A percentile compares a stretch with the other conserved stretches of the same genome.
These are phyloP conservation scores for Gynostemma pentaphyllum DNA, from an alignment of 306 rosid genomes.

Conservation along the genomic window DNA sequence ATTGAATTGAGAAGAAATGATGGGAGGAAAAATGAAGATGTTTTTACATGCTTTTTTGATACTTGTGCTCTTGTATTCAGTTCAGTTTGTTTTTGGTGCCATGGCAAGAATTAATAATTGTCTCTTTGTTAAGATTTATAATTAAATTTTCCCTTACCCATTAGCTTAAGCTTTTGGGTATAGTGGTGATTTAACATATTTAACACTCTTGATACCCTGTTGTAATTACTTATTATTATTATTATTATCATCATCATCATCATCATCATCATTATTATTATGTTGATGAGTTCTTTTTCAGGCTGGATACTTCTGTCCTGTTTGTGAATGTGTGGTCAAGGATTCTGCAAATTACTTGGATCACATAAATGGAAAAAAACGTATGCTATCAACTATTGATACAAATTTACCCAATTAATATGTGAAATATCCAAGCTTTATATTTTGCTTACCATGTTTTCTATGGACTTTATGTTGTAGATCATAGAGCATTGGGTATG, in stretches of 20 bases:
- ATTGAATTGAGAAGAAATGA: background rate
- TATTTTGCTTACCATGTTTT: constrained; percentile 6
- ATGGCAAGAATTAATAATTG: too few relatives aligned
- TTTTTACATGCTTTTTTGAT: background rate
- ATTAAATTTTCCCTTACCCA: too few relatives aligned
- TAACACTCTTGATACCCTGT: background rate
- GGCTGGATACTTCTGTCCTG: constrained; percentile 95
- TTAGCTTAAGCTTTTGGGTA: too few relatives aligned
- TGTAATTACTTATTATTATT: too few relatives aligned
- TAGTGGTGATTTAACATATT: too few relatives aligned
- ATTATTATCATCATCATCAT: too few relatives aligned
- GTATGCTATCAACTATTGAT: constrained; percentile 35
- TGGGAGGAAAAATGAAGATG: constrained; percentile 1
- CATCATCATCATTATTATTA: too few relatives aligned
- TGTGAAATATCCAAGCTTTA: background rate
- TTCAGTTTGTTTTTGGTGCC: background rate
- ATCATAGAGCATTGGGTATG: constrained; percentile 98
- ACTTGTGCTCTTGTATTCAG: background rate
- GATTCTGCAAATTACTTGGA: constrained; percentile 97
- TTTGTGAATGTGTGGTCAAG: constrained; percentile 97
- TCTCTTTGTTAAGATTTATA: too few relatives aligned
- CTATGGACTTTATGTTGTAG: constrained; percentile 20
- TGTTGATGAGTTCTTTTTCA: constrained; percentile 20
- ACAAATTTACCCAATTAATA: background rate
- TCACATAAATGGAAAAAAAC: constrained; percentile 99